These are phyloP conservation scores for Areca catechu DNA, from an alignment of 176 grass and related monocot genomes.

Conservation along the genomic window DNA sequence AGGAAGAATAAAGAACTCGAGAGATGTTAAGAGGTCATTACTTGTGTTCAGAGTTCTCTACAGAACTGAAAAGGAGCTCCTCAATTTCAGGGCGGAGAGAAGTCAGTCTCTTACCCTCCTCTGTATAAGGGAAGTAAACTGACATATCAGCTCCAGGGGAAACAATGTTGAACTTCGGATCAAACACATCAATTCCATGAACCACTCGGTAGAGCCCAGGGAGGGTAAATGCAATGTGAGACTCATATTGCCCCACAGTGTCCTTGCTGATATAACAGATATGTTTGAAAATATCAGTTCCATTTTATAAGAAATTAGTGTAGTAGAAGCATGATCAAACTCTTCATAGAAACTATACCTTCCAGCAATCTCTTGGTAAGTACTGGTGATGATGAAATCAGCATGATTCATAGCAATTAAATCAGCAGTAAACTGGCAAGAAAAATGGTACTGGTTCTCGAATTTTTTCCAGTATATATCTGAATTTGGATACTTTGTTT, in stretches of 20 bases:
- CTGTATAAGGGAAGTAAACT: constrained; percentile 78
- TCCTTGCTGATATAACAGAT: constrained; percentile 61
- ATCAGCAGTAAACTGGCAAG: constrained; percentile 94
- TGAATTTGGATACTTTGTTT: constrained; percentile 94
- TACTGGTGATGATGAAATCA: constrained; percentile 97
- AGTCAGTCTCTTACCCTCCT: constrained; percentile 74
- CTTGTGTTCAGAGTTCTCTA: constrained; percentile 82
- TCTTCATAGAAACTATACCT: constrained; percentile 26
- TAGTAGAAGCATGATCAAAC: too few species aligned
- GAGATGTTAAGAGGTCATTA: constrained; percentile 4
- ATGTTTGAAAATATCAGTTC: background rate
- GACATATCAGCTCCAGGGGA: constrained; percentile 95
- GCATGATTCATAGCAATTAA: constrained; percentile 91
- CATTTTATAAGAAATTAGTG: too few species aligned
- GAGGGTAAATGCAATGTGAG: constrained; percentile 89
- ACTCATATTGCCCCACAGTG: constrained; percentile 83
- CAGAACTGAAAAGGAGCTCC: constrained; percentile 71
- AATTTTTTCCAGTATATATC: constrained; percentile 96
- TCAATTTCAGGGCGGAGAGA: constrained; percentile 84
- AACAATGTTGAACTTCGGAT: constrained; percentile 98
- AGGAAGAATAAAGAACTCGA: too few species aligned
- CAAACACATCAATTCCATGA: constrained; percentile 90
- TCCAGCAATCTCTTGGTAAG: constrained; percentile 99
- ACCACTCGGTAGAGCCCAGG: constrained; percentile 94
- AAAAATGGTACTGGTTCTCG: constrained; percentile 91